Evolutionary conservation across 148 eudicot species (phyloP).

Genomic region (Vaccinium corymbosum): DNA sequence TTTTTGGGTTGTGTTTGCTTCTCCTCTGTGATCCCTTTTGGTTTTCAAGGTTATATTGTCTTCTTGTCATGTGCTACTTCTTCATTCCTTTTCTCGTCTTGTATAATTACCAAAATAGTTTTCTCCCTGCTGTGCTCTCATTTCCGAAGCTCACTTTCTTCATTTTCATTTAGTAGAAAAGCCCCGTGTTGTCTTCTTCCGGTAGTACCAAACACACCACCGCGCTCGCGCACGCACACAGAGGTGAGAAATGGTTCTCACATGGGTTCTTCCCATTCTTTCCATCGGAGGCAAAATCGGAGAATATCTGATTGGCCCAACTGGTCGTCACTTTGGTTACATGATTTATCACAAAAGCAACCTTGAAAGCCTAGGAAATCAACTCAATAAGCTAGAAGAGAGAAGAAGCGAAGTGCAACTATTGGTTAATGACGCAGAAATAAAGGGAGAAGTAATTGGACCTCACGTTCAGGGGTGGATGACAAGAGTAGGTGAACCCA

Average conservation of each 20-base stretch:
- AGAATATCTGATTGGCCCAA: conserved; percentile 1
- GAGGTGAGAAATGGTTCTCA: conserved; percentile 3
- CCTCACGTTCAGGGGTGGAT: conserved; percentile 14
- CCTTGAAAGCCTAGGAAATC: neutral
- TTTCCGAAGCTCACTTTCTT: neutral
- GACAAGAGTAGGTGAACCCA: neutral
- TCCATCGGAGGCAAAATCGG: neutral
- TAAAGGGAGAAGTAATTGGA: conserved; percentile 3
- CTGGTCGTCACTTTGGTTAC: conserved; percentile 14
- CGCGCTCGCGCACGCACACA: neutral
- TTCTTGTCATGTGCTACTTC: too few relatives aligned
- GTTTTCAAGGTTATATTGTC: too few relatives aligned
- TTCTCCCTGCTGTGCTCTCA: neutral
- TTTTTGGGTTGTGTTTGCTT: too few relatives aligned
- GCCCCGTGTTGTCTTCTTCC: neutral
- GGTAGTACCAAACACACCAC: neutral
- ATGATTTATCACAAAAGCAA: conserved; percentile 2
- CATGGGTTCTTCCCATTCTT: neutral
- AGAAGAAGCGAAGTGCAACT: neutral
- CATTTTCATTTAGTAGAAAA: neutral
- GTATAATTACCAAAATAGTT: neutral
- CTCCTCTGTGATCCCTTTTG: too few relatives aligned
- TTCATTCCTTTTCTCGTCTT: too few relatives aligned
- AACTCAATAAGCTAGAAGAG: neutral
- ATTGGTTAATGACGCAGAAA: neutral